Evolutionary conservation across 1,284 basidiomycete species (phyloP).

Genomic region (Naganishia liquefaciens): DNA sequence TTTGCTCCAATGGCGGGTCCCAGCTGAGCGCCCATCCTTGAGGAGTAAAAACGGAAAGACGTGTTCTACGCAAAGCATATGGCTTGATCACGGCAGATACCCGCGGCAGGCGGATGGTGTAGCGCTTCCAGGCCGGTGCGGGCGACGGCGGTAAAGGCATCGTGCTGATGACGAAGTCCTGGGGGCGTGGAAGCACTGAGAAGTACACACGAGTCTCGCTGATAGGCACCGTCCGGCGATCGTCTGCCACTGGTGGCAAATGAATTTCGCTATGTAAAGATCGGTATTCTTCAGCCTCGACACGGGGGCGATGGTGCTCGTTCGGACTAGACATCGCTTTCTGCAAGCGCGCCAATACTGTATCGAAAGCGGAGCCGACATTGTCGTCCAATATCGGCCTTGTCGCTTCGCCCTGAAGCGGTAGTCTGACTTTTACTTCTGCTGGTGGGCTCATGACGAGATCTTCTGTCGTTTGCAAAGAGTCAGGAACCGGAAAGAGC

Average conservation of each 20-base stretch:
- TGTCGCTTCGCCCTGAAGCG: not conserved
- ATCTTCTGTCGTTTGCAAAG: constrained; percentile 16
- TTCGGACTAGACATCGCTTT: constrained; percentile 13
- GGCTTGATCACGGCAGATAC: not conserved
- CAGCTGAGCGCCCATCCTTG: constrained; percentile 72
- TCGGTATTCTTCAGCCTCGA: not conserved
- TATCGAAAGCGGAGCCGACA: constrained; percentile 14
- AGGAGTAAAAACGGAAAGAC: constrained; percentile 39
- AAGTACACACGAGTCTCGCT: not conserved
- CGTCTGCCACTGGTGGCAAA: not conserved
- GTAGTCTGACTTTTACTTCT: constrained; percentile 1
- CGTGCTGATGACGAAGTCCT: constrained; percentile 47
- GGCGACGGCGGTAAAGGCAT: constrained; percentile 50
- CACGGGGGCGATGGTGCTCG: constrained; percentile 3
- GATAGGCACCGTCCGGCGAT: not conserved
- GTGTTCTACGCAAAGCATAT: not conserved
- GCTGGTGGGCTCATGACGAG: constrained; percentile 10
- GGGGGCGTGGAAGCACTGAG: constrained; percentile 29
- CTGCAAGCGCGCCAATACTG: constrained; percentile 14
- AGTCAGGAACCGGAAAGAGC: constrained; percentile 11
- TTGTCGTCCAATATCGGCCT: not conserved
- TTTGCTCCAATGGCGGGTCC: constrained; percentile 70
- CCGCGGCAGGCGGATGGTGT: constrained; percentile 63
- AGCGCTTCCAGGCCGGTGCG: constrained; percentile 59
- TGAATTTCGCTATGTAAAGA: not conserved